These are phyloP conservation scores for Lomentospora prolificans DNA, from an alignment of 2,329 filamentous ascomycete species.

Conservation along the genomic window DNA sequence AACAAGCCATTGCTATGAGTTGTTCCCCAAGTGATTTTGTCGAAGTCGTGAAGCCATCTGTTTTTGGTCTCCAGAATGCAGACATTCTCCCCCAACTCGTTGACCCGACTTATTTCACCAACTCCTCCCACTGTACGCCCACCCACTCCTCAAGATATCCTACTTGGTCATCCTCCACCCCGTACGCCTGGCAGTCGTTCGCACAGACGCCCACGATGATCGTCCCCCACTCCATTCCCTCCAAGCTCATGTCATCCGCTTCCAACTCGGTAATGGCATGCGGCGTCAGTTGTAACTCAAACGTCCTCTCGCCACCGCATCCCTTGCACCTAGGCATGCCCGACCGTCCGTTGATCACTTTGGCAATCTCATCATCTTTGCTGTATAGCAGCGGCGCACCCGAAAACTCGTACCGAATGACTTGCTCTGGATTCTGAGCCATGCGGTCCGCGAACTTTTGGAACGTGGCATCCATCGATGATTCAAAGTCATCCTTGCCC, in stretches of 20 bases:
- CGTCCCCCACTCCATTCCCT: slow-evolving; percentile 98
- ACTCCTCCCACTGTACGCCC: slow-evolving; percentile 97
- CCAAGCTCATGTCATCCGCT: slow-evolving; percentile 56
- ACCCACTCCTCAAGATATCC: slow-evolving; percentile 91
- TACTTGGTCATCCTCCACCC: slow-evolving; percentile 49
- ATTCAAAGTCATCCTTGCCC: slow-evolving; percentile 59
- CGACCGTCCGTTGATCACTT: slow-evolving; percentile 36
- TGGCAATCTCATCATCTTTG: slow-evolving; percentile 64
- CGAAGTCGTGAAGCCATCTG: no score
- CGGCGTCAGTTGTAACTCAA: slow-evolving; percentile 88
- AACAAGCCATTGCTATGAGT: no score
- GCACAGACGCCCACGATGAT: slow-evolving; percentile 79
- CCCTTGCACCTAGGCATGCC: slow-evolving; percentile 65
- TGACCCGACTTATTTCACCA: slow-evolving; percentile 24
- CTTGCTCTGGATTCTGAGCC: slow-evolving; percentile 72
- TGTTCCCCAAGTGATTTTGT: no score
- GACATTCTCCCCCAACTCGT: not conserved
- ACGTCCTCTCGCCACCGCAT: slow-evolving; percentile 67
- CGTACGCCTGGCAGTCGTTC: slow-evolving; percentile 60
- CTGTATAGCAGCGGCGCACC: slow-evolving; percentile 72
- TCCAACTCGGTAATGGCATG: slow-evolving; percentile 86
- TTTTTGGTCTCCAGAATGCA: no score
- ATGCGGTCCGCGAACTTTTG: slow-evolving; percentile 72
- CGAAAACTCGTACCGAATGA: slow-evolving; percentile 69
- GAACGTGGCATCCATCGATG: slow-evolving; percentile 63